phyloP scores from a whole-genome alignment of 179 eudicot genomes.

The Silene coronaria region DNA sequence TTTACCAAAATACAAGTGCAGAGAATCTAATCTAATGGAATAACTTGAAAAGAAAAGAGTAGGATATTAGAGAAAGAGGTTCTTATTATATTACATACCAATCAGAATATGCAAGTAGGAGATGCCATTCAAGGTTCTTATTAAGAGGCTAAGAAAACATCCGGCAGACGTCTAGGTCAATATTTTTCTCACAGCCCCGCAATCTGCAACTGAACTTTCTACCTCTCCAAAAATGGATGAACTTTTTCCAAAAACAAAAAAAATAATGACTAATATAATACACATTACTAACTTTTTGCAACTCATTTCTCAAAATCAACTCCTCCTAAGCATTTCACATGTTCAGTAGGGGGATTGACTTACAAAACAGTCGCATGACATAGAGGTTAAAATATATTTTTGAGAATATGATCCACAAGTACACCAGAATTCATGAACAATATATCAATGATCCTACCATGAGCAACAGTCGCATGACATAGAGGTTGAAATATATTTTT shows the following conservation, averaged over 20 bases:
- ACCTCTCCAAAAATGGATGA: neutral
- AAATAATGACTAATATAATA: no score
- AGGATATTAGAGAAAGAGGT: neutral
- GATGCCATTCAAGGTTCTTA: neutral
- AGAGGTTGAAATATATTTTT: no score
- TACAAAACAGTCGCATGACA: neutral
- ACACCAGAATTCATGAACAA: neutral
- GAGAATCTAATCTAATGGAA: neutral
- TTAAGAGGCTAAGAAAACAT: neutral
- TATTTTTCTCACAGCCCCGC: neutral
- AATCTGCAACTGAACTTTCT: neutral
- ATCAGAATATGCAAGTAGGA: neutral
- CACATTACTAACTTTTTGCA: neutral
- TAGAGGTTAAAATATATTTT: no score
- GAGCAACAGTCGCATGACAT: no score
- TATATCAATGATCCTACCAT: neutral
- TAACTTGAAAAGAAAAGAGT: neutral
- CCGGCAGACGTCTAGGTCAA: no score
- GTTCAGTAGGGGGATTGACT: neutral
- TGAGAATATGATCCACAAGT: neutral
- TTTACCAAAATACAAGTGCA: no score
- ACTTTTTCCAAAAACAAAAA: neutral
- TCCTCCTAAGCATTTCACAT: neutral
- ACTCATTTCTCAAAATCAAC: neutral
- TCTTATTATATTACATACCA: neutral